A percentile compares a stretch with the other conserved stretches of the same genome.
These are phyloP conservation scores for Eimeria necatrix DNA, from an alignment of 169 alveolate genomes.

Conservation along the genomic window DNA sequence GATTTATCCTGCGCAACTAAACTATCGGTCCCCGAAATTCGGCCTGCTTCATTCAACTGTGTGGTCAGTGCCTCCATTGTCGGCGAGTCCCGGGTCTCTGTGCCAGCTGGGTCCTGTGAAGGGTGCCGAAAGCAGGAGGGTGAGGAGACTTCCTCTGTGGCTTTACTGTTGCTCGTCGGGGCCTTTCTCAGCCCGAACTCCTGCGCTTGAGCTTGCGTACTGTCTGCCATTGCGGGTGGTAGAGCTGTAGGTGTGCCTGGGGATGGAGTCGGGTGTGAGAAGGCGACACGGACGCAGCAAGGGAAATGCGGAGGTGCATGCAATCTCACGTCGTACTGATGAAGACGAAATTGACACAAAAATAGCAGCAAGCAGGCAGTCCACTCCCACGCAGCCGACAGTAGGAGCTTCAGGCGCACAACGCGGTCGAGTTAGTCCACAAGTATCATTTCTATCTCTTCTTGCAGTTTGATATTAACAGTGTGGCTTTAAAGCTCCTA, in stretches of 20 bases:
- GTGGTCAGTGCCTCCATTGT: slow-evolving; percentile 63
- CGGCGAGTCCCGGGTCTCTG: slow-evolving; percentile 69
- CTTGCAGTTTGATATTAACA: not conserved
- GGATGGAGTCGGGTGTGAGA: not conserved
- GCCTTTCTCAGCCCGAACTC: not conserved
- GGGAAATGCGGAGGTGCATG: not conserved
- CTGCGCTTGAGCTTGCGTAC: slow-evolving; percentile 59
- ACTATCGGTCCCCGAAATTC: slow-evolving; percentile 14
- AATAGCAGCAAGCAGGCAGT: not conserved
- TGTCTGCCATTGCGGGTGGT: slow-evolving; percentile 54
- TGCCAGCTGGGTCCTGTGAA: slow-evolving; percentile 30
- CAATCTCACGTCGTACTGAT: not conserved
- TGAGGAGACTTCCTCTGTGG: not conserved
- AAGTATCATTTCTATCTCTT: slow-evolving; percentile 21
- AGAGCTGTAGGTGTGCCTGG: not conserved
- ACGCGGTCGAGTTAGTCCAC: slow-evolving; percentile 28
- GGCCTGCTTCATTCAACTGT: slow-evolving; percentile 33
- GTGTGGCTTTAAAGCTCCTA: not conserved
- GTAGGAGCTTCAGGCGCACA: not conserved
- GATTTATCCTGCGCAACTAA: not conserved
- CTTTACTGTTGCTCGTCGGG: not conserved
- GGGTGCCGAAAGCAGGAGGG: slow-evolving; percentile 69
- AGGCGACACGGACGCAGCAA: not conserved
- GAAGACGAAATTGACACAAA: not conserved
- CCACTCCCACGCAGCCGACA: slow-evolving; percentile 21